Conservation (phyloP, 352 stramenopile species). For the Globisporangium viniferum region DNA sequence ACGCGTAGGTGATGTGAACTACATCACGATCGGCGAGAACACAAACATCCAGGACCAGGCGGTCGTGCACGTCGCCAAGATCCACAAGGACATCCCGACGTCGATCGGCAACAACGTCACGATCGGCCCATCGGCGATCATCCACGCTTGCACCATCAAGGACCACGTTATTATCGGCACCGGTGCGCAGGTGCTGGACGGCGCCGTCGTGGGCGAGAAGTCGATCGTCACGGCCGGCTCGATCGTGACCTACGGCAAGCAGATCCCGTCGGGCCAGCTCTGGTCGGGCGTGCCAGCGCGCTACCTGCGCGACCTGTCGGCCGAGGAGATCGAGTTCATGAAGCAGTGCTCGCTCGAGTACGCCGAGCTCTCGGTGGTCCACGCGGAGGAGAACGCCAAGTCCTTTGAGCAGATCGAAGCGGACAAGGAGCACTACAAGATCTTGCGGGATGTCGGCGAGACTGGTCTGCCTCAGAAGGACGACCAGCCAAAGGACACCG, state of each 20-base stretch:
- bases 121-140: slow-evolving; percentile 81
- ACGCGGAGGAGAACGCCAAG: slow-evolving; percentile 77
- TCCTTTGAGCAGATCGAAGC: slow-evolving; percentile 80
- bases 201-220: slow-evolving; percentile 81
- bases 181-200: slow-evolving; percentile 89
- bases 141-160: slow-evolving; percentile 91
- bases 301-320: slow-evolving; percentile 81
- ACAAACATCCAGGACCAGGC: slow-evolving; percentile 92
- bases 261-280: slow-evolving; percentile 87
- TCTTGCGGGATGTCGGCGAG: slow-evolving; percentile 76
- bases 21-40: slow-evolving; percentile 92
- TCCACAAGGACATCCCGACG: slow-evolving; percentile 88
- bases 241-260: slow-evolving; percentile 84
- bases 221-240: slow-evolving; percentile 90
- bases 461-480: slow-evolving; percentile 71
- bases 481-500: slow-evolving; percentile 69
- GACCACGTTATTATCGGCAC: slow-evolving; percentile 92
- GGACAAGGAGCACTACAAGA: slow-evolving; percentile 75
- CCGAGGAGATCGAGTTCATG: slow-evolving; percentile 88
- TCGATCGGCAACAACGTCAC: slow-evolving; percentile 91
- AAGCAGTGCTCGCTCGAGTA: slow-evolving; percentile 87
- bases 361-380: slow-evolving; percentile 69
- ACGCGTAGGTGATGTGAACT: slow-evolving; percentile 81
- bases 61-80: slow-evolving; percentile 94
- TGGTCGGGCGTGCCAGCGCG: slow-evolving; percentile 84